phyloP scores from a whole-genome alignment of 352 stramenopile species.

The Globisporangium rhizosaccharum region DNA sequence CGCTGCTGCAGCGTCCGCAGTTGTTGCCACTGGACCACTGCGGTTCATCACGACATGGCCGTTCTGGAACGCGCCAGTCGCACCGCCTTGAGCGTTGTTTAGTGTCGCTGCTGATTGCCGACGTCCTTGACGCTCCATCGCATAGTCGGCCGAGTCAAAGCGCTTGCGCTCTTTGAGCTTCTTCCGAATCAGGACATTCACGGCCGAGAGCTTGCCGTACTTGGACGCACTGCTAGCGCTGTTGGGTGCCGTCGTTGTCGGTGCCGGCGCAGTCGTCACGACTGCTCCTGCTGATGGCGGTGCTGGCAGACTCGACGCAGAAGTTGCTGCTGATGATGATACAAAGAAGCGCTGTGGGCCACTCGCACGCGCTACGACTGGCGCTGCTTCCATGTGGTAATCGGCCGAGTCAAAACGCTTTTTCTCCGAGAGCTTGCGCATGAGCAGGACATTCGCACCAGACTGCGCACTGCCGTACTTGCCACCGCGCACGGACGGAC shows the following conservation, averaged over 20 bases:
- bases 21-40: too few species aligned
- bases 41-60: constrained; percentile 17
- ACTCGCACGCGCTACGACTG: not conserved
- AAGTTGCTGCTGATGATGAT: not conserved
- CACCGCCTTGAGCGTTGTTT: constrained; percentile 14
- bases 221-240: constrained; percentile 17
- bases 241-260: not conserved
- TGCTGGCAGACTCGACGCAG: not conserved
- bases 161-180: constrained; percentile 79
- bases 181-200: constrained; percentile 72
- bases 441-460: constrained; percentile 27
- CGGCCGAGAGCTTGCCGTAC: constrained; percentile 59
- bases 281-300: not conserved
- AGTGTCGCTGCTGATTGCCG: constrained; percentile 7
- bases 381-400: constrained; percentile 22
- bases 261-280: constrained; percentile 3
- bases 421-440: constrained; percentile 29
- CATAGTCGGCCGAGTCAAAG: constrained; percentile 80
- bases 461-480: constrained; percentile 38
- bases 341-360: constrained; percentile 3
- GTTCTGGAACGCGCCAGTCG: constrained; percentile 10
- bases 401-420: constrained; percentile 33
- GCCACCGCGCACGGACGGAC: constrained; percentile 31
- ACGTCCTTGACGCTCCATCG: constrained; percentile 50
- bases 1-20: not conserved